Conservation (phyloP, 441 rosid species). For the Pelargonium myrrhifolium region DNA sequence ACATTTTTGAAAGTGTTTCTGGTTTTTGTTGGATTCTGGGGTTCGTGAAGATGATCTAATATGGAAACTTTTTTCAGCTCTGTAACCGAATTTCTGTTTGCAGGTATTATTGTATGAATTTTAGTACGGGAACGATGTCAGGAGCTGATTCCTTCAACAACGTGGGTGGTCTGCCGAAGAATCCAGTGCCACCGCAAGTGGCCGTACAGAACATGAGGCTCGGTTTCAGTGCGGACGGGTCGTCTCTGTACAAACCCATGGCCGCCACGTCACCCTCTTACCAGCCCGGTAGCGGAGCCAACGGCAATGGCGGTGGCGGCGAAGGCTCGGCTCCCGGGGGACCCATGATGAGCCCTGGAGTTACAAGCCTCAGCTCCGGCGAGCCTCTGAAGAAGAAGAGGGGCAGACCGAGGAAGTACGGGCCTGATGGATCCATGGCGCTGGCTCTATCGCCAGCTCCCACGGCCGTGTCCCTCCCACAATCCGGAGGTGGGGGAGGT, state of each 20-base stretch:
- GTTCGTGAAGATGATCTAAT: not conserved
- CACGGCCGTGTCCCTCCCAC: conserved; percentile 19
- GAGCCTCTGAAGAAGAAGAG: conserved; percentile 56
- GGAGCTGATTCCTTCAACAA: conserved; percentile 51
- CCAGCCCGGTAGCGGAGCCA: conserved; percentile 24
- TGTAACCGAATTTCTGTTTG: too few relatives aligned
- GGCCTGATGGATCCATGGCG: conserved; percentile 52
- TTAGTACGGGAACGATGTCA: conserved; percentile 34
- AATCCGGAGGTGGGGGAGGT: conserved; percentile 26
- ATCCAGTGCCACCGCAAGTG: conserved; percentile 35
- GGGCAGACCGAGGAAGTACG: conserved; percentile 85
- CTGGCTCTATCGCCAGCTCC: conserved; percentile 35
- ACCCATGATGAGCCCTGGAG: not conserved
- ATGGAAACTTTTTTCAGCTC: not conserved
- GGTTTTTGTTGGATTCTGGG: not conserved
- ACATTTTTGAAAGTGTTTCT: not conserved
- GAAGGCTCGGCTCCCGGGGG: conserved; percentile 21
- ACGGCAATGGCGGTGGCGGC: conserved; percentile 14
- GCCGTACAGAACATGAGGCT: conserved; percentile 56
- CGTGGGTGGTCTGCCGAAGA: conserved; percentile 28
- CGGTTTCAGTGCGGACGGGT: conserved; percentile 39
- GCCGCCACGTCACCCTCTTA: conserved; percentile 36
- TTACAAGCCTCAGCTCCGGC: conserved; percentile 12
- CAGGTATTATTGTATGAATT: not conserved
- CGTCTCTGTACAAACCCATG: conserved; percentile 49